phyloP scores from a whole-genome alignment of 768 basidiomycete genomes.

The Sarcomyxa edulis region DNA sequence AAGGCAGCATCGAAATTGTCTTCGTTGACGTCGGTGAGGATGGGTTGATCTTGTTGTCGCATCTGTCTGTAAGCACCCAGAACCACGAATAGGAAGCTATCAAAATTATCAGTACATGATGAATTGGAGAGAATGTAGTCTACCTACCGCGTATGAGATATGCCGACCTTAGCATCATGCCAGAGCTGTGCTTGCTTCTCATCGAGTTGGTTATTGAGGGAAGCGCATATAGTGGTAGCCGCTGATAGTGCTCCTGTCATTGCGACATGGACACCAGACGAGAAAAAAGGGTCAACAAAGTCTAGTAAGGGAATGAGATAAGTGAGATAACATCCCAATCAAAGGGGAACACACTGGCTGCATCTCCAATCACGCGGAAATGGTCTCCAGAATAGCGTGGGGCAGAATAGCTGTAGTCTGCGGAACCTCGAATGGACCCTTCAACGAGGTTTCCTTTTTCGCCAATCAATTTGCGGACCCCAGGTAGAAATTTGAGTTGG shows the following conservation, averaged over 20 bases:
- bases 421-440: slow-evolving; percentile 19
- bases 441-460: slow-evolving; percentile 14
- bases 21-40: slow-evolving; percentile 37
- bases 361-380: slow-evolving; percentile 35
- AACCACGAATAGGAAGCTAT: slow-evolving; percentile 43
- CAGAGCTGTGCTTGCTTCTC: slow-evolving; percentile 26
- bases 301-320: slow-evolving; percentile 25
- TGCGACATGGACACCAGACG: slow-evolving; percentile 38
- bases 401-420: slow-evolving; percentile 33
- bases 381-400: slow-evolving; percentile 25
- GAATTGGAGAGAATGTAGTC: background rate
- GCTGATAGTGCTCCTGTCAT: slow-evolving; percentile 33
- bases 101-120: background rate
- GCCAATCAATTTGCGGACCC: slow-evolving; percentile 24
- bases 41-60: slow-evolving; percentile 28
- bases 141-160: slow-evolving; percentile 27
- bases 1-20: slow-evolving; percentile 48
- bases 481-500: slow-evolving; percentile 34
- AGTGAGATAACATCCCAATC: slow-evolving; percentile 1
- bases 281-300: slow-evolving; percentile 44
- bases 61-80: slow-evolving; percentile 51
- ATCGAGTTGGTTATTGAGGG: slow-evolving; percentile 23
- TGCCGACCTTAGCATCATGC: slow-evolving; percentile 28
- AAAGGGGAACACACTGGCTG: slow-evolving; percentile 25
- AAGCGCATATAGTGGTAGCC: slow-evolving; percentile 30